These are phyloP conservation scores for Aspergillaceae sp. DNA, from an alignment of 2,329 filamentous ascomycete genomes.

Conservation along the genomic window DNA sequence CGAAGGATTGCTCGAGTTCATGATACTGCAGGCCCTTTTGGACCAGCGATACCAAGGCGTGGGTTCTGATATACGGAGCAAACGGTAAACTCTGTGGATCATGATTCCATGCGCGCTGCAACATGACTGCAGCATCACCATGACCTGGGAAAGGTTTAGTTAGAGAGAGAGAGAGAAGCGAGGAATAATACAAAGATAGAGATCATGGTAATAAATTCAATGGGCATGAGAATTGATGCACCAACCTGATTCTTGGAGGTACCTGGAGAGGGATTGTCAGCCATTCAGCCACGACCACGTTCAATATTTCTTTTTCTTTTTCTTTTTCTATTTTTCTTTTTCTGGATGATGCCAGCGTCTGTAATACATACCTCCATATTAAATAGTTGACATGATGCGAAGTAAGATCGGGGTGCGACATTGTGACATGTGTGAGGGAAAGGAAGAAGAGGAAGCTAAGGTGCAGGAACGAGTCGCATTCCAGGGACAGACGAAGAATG, in stretches of 20 bases:
- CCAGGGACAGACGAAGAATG: slow-evolving; percentile 11
- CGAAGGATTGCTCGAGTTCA: slow-evolving; percentile 42
- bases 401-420: slow-evolving; percentile 36
- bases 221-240: slow-evolving; percentile 6
- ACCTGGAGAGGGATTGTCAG: slow-evolving; percentile 26
- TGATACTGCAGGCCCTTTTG: slow-evolving; percentile 54
- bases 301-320: no score
- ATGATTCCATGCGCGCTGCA: slow-evolving; percentile 55
- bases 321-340: no score
- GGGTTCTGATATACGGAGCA: slow-evolving; percentile 49
- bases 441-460: slow-evolving; percentile 24
- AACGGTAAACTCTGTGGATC: slow-evolving; percentile 55
- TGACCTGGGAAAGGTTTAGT: slow-evolving; percentile 35
- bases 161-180: slow-evolving; percentile 4
- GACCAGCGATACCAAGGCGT: slow-evolving; percentile 53
- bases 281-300: no score
- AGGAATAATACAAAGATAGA: background rate
- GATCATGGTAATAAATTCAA: no score
- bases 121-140: slow-evolving; percentile 51
- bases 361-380: slow-evolving; percentile 52
- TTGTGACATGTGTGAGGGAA: slow-evolving; percentile 34
- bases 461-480: slow-evolving; percentile 19
- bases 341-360: no score
- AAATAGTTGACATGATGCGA: slow-evolving; percentile 60
- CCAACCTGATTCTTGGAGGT: slow-evolving; percentile 49